phyloP scores from a whole-genome alignment of 768 basidiomycete genomes.

The Pisolithus orientalis region DNA sequence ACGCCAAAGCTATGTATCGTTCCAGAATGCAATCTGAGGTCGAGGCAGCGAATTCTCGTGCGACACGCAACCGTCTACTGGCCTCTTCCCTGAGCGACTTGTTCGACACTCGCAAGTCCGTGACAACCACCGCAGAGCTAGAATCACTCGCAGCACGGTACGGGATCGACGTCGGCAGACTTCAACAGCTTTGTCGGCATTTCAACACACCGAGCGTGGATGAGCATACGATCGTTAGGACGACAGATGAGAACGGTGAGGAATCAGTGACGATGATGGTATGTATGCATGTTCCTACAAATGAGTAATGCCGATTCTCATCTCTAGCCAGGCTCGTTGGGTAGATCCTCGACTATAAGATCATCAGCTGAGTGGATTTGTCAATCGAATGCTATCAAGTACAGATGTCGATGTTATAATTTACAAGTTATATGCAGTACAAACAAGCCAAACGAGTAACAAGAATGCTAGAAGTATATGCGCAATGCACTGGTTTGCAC shows the following conservation, averaged over 20 bases:
- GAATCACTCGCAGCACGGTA: conserved; percentile 47
- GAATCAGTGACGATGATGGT: conserved; percentile 49
- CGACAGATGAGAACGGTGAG: conserved; percentile 48
- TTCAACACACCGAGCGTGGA: conserved; percentile 64
- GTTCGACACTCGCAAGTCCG: conserved; percentile 56
- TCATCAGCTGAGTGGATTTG: background rate
- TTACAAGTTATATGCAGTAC: conserved; percentile 7
- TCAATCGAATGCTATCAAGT: background rate
- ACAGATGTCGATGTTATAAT: background rate
- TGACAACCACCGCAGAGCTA: conserved; percentile 35
- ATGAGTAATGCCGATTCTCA: background rate
- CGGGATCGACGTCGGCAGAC: conserved; percentile 44
- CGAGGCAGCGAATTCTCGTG: conserved; percentile 38
- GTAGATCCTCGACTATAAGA: conserved; percentile 13
- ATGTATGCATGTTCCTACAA: conserved; percentile 12
- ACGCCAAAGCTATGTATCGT: conserved; percentile 41
- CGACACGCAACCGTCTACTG: conserved; percentile 48
- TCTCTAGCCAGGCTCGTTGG: conserved; percentile 20
- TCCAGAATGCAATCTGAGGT: conserved; percentile 51
- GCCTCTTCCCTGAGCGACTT: conserved; percentile 49
- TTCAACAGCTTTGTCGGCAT: conserved; percentile 47
- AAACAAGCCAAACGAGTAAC: background rate
- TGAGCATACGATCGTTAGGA: conserved; percentile 36
- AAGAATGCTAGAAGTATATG: conserved; percentile 52
- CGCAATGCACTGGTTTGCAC: conserved; percentile 46